These are phyloP conservation scores for Trypethelium eluteriae DNA, from an alignment of 495 filamentous ascomycete species.

Conservation along the genomic window DNA sequence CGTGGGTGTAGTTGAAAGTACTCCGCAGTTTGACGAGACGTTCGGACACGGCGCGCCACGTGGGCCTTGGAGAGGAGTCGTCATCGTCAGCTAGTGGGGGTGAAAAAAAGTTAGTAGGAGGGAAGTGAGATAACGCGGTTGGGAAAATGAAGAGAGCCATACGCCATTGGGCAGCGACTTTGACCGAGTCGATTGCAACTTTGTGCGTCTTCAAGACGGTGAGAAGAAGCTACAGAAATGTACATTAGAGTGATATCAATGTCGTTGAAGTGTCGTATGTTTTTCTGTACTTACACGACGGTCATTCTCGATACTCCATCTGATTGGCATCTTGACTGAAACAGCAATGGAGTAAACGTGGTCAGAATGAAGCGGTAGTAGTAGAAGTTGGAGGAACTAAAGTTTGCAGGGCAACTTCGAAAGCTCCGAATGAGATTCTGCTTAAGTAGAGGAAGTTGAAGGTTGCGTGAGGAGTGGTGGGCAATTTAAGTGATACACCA, in stretches of 20 bases:
- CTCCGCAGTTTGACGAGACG: conserved; percentile 41
- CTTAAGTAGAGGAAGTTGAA: too few relatives aligned
- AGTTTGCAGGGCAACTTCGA: neutral
- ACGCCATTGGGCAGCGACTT: conserved; percentile 43
- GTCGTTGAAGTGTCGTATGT: neutral
- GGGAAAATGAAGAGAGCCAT: conserved; percentile 25
- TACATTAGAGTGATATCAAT: conserved; percentile 5
- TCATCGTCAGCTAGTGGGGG: too few relatives aligned
- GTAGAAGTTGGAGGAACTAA: neutral
- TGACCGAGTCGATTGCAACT: conserved; percentile 36
- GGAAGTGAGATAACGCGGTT: neutral
- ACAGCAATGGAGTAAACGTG: neutral
- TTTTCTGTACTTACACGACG: conserved; percentile 32
- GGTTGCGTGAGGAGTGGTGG: too few relatives aligned
- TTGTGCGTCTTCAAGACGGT: conserved; percentile 44
- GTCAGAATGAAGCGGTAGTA: neutral
- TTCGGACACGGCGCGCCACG: conserved; percentile 45
- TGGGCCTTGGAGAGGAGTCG: conserved; percentile 30
- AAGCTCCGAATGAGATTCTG: too few relatives aligned
- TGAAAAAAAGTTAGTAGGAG: conserved; percentile 9
- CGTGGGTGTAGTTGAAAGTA: conserved; percentile 14
- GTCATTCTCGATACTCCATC: conserved; percentile 39
- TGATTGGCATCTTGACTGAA: conserved; percentile 37
- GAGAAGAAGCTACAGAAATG: conserved; percentile 36
- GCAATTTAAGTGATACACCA: too few relatives aligned